A percentile compares a stretch with the other conserved stretches of the same genome.
Conservation (phyloP, 202 grass and related monocot genomes). For the Schoenoplectus triqueter region DNA sequence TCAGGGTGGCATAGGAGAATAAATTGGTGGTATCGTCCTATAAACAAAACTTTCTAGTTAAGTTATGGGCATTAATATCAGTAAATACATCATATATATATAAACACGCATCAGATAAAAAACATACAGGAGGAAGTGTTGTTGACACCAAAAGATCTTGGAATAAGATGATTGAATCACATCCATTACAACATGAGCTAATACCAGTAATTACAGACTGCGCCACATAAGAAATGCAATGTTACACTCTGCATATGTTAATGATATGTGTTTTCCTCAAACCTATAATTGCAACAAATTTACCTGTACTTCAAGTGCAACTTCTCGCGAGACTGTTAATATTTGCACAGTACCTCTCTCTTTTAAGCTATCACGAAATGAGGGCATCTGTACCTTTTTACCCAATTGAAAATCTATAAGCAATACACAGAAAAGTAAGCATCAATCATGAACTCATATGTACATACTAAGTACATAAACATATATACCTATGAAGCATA, state of each 20-base stretch:
- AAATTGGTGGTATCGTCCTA: slow-evolving; percentile 89
- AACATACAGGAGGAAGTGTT: slow-evolving; percentile 74
- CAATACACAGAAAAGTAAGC: slow-evolving; percentile 21
- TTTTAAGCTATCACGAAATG: slow-evolving; percentile 83
- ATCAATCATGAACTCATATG: slow-evolving; percentile 15
- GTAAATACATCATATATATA: slow-evolving; percentile 29
- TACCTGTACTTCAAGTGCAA: slow-evolving; percentile 98
- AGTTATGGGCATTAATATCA: slow-evolving; percentile 9
- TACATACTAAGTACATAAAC: not conserved
- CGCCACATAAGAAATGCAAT: slow-evolving; percentile 42
- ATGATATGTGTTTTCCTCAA: not conserved
- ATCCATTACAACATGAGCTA: slow-evolving; percentile 71
- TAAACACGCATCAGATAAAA: slow-evolving; percentile 31
- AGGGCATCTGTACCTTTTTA: slow-evolving; percentile 82
- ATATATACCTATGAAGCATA: not conserved
- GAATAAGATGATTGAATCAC: slow-evolving; percentile 84
- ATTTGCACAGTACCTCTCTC: slow-evolving; percentile 90
- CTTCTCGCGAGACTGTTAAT: slow-evolving; percentile 87
- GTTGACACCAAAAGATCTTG: slow-evolving; percentile 95
- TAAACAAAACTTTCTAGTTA: slow-evolving; percentile 35
- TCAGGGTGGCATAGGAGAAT: slow-evolving; percentile 76
- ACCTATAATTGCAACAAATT: slow-evolving; percentile 35
- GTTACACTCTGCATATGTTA: slow-evolving; percentile 22
- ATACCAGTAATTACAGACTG: slow-evolving; percentile 85
- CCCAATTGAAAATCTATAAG: slow-evolving; percentile 76